Conservation (phyloP, 352 stramenopile species). For the Phytophthora pseudosyringae region DNA sequence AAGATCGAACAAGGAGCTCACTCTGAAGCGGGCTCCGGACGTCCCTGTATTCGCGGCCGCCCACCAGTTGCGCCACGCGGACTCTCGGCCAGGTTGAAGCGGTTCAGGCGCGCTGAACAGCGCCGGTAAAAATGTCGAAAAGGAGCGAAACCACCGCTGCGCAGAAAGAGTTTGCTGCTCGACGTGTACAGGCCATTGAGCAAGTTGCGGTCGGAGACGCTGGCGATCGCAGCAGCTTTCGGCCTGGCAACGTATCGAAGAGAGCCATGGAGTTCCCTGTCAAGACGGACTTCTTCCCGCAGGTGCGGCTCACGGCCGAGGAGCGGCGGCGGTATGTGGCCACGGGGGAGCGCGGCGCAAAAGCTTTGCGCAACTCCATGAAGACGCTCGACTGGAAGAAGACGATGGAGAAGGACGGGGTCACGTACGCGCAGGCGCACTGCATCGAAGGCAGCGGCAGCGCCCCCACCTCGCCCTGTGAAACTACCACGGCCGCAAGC, state of each 20-base stretch:
- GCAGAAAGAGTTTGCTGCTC: slow-evolving; percentile 8
- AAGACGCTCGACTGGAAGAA: slow-evolving; percentile 67
- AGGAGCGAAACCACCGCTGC: slow-evolving; percentile 30
- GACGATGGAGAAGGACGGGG: slow-evolving; percentile 56
- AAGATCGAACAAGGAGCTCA: slow-evolving; percentile 32
- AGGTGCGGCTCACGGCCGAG: slow-evolving; percentile 51
- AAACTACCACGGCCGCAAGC: slow-evolving; percentile 4
- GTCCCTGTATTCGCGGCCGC: slow-evolving; percentile 1
- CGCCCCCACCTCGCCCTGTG: slow-evolving; percentile 9
- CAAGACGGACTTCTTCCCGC: slow-evolving; percentile 75
- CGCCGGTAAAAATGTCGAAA: slow-evolving; percentile 32
- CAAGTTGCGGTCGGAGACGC: slow-evolving; percentile 31
- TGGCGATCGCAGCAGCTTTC: slow-evolving; percentile 1
- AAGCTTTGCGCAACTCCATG: slow-evolving; percentile 49
- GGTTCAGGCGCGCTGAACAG: slow-evolving; percentile 24
- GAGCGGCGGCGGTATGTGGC: slow-evolving; percentile 55
- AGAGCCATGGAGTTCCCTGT: slow-evolving; percentile 71
- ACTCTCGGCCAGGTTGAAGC: slow-evolving; percentile 18
- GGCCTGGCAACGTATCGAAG: not conserved
- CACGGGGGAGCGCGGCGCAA: slow-evolving; percentile 50
- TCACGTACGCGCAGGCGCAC: slow-evolving; percentile 70
- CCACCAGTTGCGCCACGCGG: not conserved
- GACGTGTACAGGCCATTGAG: slow-evolving; percentile 22
- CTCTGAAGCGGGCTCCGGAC: slow-evolving; percentile 17
- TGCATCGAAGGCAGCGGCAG: slow-evolving; percentile 48